Conservation (phyloP, 345 rosid species). For the Eutrema yunnanense region DNA sequence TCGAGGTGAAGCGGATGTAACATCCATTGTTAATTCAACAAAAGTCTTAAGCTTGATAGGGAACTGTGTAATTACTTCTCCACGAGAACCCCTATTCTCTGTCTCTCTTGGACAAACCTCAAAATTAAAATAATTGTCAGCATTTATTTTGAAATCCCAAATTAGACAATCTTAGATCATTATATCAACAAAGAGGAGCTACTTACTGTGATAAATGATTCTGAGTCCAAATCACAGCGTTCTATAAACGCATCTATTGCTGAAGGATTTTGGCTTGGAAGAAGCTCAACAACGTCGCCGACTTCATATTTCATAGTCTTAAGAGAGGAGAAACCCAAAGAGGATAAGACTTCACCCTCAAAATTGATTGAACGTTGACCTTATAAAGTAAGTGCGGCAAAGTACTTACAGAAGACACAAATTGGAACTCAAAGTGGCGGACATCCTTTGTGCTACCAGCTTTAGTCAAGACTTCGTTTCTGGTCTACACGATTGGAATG, state of each 20-base stretch:
- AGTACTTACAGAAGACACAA: slow-evolving; percentile 57
- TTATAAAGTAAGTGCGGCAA: slow-evolving; percentile 4
- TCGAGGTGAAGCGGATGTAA: slow-evolving; percentile 86
- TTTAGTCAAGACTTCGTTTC: slow-evolving; percentile 55
- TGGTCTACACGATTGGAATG: slow-evolving; percentile 36
- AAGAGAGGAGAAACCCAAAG: slow-evolving; percentile 7
- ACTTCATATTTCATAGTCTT: slow-evolving; percentile 59
- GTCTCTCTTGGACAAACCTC: slow-evolving; percentile 53
- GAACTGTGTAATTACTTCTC: slow-evolving; percentile 19
- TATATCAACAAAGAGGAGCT: not conserved
- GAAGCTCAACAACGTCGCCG: slow-evolving; percentile 89
- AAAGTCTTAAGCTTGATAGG: slow-evolving; percentile 67
- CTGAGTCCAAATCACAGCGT: slow-evolving; percentile 75
- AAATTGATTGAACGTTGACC: not conserved
- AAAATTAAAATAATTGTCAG: slow-evolving; percentile 18
- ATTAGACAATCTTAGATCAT: not conserved
- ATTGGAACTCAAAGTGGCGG: slow-evolving; percentile 86
- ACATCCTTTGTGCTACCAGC: slow-evolving; percentile 69
- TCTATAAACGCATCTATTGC: slow-evolving; percentile 65
- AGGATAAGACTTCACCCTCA: not conserved
- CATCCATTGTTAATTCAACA: slow-evolving; percentile 89
- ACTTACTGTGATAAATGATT: slow-evolving; percentile 68
- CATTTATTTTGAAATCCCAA: not conserved
- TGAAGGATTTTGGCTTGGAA: slow-evolving; percentile 62
- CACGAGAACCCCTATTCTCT: slow-evolving; percentile 26